Evolutionary conservation across 345 rosid genomes (phyloP).

Genomic region (Carallia pectinifolia): DNA sequence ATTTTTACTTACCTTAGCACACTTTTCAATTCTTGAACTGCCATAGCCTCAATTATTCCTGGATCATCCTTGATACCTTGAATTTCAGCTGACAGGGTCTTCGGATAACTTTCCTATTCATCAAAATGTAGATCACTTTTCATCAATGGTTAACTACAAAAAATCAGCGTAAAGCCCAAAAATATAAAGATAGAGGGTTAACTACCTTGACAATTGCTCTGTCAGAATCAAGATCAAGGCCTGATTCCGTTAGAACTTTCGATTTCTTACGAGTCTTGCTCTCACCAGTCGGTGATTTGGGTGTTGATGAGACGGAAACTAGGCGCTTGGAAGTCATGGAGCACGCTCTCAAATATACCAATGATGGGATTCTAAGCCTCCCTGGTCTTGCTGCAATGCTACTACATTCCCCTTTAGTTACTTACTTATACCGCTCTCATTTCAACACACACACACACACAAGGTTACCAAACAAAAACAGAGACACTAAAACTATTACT

Average conservation of each 20-base stretch:
- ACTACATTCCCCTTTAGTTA: neutral
- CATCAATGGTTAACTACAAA: neutral
- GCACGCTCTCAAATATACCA: conserved; percentile 29
- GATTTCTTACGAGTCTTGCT: conserved; percentile 37
- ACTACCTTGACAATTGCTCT: conserved; percentile 27
- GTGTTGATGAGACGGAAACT: conserved; percentile 29
- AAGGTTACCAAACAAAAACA: too few species aligned
- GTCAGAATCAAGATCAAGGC: conserved; percentile 26
- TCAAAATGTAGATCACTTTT: neutral
- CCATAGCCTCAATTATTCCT: conserved; percentile 54
- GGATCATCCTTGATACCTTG: conserved; percentile 40
- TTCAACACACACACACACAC: too few species aligned
- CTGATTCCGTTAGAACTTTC: conserved; percentile 22
- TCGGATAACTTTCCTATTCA: conserved; percentile 16
- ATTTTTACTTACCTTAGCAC: conserved; percentile 51
- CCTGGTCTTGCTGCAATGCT: conserved; percentile 44
- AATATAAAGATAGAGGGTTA: neutral
- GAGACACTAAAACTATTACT: too few species aligned
- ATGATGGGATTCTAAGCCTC: conserved; percentile 32
- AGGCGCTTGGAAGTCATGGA: conserved; percentile 39
- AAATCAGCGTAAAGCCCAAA: neutral
- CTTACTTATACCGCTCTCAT: too few species aligned
- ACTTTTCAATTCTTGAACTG: conserved; percentile 67
- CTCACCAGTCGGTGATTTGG: conserved; percentile 26
- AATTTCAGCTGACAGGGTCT: conserved; percentile 23